These are phyloP conservation scores for Hypoxylon subgilvum DNA, from an alignment of 495 filamentous ascomycete genomes.

Conservation along the genomic window DNA sequence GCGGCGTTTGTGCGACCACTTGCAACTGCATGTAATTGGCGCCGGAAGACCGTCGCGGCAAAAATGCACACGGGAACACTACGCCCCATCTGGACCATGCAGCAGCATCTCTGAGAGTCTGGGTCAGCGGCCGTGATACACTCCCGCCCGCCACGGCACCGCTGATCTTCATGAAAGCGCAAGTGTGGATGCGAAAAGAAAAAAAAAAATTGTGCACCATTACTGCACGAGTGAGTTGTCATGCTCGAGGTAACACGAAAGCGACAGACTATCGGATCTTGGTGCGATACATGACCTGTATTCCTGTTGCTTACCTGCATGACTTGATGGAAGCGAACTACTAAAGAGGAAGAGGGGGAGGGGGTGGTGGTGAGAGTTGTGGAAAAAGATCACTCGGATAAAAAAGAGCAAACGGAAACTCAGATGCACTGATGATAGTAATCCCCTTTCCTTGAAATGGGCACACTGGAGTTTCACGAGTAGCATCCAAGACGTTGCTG, in stretches of 20 bases:
- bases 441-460: background rate
- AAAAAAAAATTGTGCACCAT: constrained; percentile 23
- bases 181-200: constrained; percentile 23
- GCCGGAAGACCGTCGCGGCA: constrained; percentile 13
- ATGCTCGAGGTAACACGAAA: constrained; percentile 33
- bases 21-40: constrained; percentile 20
- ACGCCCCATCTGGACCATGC: constrained; percentile 3
- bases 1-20: constrained; percentile 25
- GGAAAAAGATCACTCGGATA: constrained; percentile 8
- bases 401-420: too few species aligned
- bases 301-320: too few species aligned
- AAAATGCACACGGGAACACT: too few species aligned
- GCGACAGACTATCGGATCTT: constrained; percentile 26
- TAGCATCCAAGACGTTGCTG: constrained; percentile 4
- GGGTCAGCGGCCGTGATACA: constrained; percentile 25
- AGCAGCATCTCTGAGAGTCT: background rate
- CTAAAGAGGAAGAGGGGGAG: background rate
- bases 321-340: background rate
- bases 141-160: constrained; percentile 17
- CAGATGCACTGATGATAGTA: background rate
- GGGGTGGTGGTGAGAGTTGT: constrained; percentile 2
- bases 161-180: constrained; percentile 29
- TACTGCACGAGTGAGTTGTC: constrained; percentile 32
- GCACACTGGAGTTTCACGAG: constrained; percentile 7
- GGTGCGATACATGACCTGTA: too few species aligned